Conservation (phyloP, 2,329 filamentous ascomycete species). For the Penicillium brevicompactum region DNA sequence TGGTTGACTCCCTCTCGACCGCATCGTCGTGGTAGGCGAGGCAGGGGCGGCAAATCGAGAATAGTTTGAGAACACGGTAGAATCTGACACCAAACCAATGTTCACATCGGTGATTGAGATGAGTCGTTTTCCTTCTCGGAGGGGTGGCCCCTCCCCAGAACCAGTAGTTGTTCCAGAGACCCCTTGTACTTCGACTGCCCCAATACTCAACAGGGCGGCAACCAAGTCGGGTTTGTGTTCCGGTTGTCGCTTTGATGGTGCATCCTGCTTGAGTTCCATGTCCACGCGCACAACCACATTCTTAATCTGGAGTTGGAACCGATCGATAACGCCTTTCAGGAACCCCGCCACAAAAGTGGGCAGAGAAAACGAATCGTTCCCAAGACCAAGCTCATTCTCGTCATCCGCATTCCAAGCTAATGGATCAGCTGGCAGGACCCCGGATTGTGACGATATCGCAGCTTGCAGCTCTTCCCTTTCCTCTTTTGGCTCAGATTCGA, state of each 20-base stretch:
- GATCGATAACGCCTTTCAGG: constrained; percentile 60
- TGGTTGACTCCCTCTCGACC: constrained; percentile 34
- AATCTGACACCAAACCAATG: constrained; percentile 51
- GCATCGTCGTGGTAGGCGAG: constrained; percentile 37
- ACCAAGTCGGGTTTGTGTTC: constrained; percentile 41
- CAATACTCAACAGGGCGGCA: constrained; percentile 37
- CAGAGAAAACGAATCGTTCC: constrained; percentile 57
- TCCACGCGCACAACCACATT: constrained; percentile 57
- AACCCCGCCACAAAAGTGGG: constrained; percentile 63
- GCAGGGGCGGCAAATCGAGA: constrained; percentile 38
- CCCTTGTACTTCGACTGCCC: constrained; percentile 38
- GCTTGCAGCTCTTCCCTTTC: constrained; percentile 62
- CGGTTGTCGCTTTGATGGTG: constrained; percentile 34
- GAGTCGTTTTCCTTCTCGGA: constrained; percentile 45
- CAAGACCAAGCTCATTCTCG: constrained; percentile 53
- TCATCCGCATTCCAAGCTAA: constrained; percentile 50
- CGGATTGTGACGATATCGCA: constrained; percentile 55
- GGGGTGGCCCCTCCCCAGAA: constrained; percentile 23
- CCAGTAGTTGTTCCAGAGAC: constrained; percentile 23
- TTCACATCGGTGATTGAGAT: constrained; percentile 50
- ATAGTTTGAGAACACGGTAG: constrained; percentile 51
- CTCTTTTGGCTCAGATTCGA: constrained; percentile 58
- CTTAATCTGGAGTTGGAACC: constrained; percentile 56
- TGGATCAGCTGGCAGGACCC: constrained; percentile 49
- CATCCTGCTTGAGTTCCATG: constrained; percentile 48